Percentiles rank a stretch among this genome's conserved stretches.
phyloP scores from a whole-genome alignment of 768 basidiomycete species.

The Gautieria morchelliformis region DNA sequence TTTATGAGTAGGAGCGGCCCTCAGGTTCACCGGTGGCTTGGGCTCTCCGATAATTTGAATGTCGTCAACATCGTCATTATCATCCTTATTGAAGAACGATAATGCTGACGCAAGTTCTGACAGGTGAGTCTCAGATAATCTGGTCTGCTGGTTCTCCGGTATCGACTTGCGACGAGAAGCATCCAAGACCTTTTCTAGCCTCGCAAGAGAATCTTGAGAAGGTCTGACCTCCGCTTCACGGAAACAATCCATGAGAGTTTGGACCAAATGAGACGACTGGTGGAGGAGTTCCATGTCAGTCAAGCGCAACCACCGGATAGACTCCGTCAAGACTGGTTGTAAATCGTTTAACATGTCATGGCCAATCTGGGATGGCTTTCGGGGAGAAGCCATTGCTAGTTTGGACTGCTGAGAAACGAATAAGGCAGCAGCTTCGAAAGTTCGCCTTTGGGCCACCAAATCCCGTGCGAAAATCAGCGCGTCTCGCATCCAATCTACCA shows the following conservation, averaged over 20 bases:
- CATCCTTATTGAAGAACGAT: constrained; percentile 49
- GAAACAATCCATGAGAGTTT: constrained; percentile 71
- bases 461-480: constrained; percentile 89
- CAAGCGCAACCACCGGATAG: constrained; percentile 81
- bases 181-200: constrained; percentile 57
- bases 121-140: constrained; percentile 49
- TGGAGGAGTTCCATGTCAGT: constrained; percentile 89
- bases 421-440: constrained; percentile 63
- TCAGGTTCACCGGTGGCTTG: neutral
- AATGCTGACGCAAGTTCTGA: constrained; percentile 59
- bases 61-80: constrained; percentile 38
- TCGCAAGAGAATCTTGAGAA: constrained; percentile 43
- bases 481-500: constrained; percentile 98
- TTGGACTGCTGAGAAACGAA: constrained; percentile 20
- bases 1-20: neutral
- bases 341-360: constrained; percentile 70
- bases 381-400: constrained; percentile 19
- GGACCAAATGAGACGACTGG: constrained; percentile 77
- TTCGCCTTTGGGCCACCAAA: constrained; percentile 69
- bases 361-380: constrained; percentile 49
- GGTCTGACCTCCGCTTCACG: constrained; percentile 50
- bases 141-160: constrained; percentile 36
- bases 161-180: constrained; percentile 38
- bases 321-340: constrained; percentile 68
- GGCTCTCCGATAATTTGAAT: constrained; percentile 24